Evolutionary conservation across 106 monocot genomes (phyloP).

Genomic region (Acanthochlamys bracteata): DNA sequence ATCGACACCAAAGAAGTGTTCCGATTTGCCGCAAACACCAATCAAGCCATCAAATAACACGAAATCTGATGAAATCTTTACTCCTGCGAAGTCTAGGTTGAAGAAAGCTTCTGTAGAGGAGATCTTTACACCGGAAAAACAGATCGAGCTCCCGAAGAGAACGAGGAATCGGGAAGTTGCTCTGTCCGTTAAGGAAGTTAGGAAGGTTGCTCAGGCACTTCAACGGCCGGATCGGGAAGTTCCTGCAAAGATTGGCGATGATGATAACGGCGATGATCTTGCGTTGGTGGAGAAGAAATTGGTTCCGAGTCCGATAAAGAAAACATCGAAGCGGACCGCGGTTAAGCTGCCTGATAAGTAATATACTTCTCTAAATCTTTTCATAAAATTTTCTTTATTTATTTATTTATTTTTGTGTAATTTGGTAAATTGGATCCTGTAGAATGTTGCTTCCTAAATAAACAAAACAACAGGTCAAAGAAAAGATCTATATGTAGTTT

Average conservation of each 20-base stretch:
- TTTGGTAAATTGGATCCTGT: not conserved
- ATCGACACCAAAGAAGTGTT: not conserved
- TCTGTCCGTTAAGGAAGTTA: slow-evolving; percentile 5
- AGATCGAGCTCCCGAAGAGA: not conserved
- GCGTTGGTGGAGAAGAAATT: not conserved
- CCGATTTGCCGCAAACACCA: not conserved
- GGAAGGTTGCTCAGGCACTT: not conserved
- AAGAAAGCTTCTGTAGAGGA: too few species aligned
- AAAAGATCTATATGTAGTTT: not conserved
- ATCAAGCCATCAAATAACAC: not conserved
- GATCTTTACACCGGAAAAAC: slow-evolving; percentile 10
- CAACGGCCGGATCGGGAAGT: not conserved
- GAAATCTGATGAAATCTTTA: not conserved
- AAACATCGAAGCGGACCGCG: not conserved
- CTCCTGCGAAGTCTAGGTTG: not conserved
- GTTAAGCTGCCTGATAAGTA: slow-evolving; percentile 8
- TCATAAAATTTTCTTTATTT: not conserved
- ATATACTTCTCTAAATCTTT: not conserved
- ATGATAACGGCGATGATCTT: slow-evolving; percentile 4
- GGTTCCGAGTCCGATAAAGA: not conserved
- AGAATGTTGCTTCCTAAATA: not conserved
- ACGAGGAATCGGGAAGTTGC: not conserved
- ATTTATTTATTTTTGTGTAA: not conserved
- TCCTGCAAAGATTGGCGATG: not conserved
- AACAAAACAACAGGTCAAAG: not conserved